Evolutionary conservation across 352 stramenopile species (phyloP).

Genomic region (Pythium phragmiticola): DNA sequence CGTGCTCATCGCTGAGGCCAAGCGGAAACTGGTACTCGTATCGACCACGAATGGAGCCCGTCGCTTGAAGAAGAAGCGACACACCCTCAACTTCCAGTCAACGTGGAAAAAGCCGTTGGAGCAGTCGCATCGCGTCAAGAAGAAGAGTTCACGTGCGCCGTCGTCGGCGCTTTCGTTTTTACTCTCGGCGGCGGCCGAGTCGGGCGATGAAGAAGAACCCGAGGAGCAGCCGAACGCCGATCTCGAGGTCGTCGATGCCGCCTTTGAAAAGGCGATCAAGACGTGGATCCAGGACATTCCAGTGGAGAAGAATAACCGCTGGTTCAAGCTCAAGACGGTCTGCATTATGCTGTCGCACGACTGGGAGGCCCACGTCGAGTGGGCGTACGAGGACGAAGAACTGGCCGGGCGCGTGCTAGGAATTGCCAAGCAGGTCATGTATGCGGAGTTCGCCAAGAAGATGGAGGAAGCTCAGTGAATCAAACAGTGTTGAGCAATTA

Average conservation of each 20-base stretch:
- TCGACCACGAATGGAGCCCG: constrained; percentile 60
- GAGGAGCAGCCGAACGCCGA: constrained; percentile 72
- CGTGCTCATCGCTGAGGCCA: constrained; percentile 74
- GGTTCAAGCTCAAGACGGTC: constrained; percentile 75
- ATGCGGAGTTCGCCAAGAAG: constrained; percentile 58
- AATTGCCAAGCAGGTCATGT: constrained; percentile 81
- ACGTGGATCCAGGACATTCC: constrained; percentile 66
- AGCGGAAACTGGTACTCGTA: constrained; percentile 80
- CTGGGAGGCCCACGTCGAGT: constrained; percentile 84
- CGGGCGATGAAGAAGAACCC: constrained; percentile 68
- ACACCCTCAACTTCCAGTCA: constrained; percentile 71
- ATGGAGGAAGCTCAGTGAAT: constrained; percentile 13
- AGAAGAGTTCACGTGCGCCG: constrained; percentile 57
- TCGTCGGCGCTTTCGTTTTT: constrained; percentile 80
- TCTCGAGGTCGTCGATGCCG: constrained; percentile 45
- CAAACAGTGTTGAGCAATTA: neutral
- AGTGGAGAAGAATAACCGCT: constrained; percentile 64
- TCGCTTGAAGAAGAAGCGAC: constrained; percentile 87
- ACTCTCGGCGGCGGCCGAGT: constrained; percentile 66
- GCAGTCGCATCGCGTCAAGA: constrained; percentile 61
- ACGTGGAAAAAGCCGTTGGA: constrained; percentile 83
- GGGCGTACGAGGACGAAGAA: constrained; percentile 83
- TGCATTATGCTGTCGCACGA: constrained; percentile 63
- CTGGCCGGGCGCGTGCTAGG: constrained; percentile 76
- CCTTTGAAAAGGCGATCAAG: constrained; percentile 42